Percentiles rank a stretch among this genome's conserved stretches.
Evolutionary conservation across 345 rosid genomes (phyloP).

Genomic region (Lumnitzera littorea): DNA sequence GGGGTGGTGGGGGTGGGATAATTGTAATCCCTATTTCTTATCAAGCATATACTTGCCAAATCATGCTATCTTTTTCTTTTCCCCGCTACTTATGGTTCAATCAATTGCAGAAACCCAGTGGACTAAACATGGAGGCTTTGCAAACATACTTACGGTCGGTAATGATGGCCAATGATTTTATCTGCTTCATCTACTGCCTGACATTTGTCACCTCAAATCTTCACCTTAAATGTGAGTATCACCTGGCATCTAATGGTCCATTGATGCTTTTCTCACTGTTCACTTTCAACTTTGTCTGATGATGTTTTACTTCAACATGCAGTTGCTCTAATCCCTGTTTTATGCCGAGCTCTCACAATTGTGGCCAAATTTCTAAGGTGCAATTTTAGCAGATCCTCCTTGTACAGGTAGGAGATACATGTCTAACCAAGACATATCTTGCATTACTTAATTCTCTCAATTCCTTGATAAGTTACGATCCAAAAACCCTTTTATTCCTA

Average conservation of each 20-base stretch:
- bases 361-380: constrained; percentile 85
- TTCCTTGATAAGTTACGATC: no score
- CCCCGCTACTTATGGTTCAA: constrained; percentile 5
- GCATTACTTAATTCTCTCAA: no score
- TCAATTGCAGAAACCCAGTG: constrained; percentile 69
- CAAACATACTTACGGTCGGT: constrained; percentile 80
- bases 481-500: no score
- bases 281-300: neutral
- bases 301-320: constrained; percentile 13
- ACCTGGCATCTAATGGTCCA: neutral
- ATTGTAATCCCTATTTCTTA: constrained; percentile 3
- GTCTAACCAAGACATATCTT: neutral
- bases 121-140: constrained; percentile 83
- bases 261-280: neutral
- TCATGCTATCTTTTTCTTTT: constrained; percentile 7
- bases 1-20: no score
- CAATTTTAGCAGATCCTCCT: constrained; percentile 70
- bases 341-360: constrained; percentile 72
- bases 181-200: constrained; percentile 85
- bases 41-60: constrained; percentile 10
- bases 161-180: constrained; percentile 82
- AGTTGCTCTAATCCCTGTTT: constrained; percentile 91
- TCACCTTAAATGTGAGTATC: constrained; percentile 74
- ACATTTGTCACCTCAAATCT: constrained; percentile 84
- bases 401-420: constrained; percentile 56